phyloP scores from a whole-genome alignment of 225 moss, liverwort and hornwort genomes.

The Physcomitrellopsis africana region DNA sequence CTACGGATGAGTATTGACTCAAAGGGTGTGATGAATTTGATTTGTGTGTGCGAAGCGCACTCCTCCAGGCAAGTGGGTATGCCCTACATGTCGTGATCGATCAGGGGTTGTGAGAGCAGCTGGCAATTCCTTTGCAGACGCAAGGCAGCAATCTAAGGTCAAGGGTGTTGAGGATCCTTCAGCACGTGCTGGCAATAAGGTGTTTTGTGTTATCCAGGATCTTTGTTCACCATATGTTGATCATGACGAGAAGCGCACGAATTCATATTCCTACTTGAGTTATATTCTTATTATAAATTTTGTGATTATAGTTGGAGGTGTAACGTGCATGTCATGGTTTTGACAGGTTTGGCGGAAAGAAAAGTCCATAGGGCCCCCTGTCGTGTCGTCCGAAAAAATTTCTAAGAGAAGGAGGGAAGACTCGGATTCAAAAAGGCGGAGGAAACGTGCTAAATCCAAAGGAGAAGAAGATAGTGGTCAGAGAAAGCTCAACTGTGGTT shows the following conservation, averaged over 20 bases:
- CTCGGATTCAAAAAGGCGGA: constrained; percentile 43
- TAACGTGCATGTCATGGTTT: constrained; percentile 11
- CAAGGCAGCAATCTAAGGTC: constrained; percentile 61
- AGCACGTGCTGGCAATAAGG: constrained; percentile 56
- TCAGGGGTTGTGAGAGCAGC: constrained; percentile 60
- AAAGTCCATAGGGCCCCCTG: constrained; percentile 36
- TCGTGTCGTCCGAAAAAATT: constrained; percentile 45
- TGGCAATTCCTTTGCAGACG: constrained; percentile 52
- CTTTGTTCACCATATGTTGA: background rate
- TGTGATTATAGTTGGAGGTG: constrained; percentile 5
- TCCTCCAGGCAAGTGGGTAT: constrained; percentile 96
- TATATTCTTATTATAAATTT: background rate
- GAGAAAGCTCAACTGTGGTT: constrained; percentile 56
- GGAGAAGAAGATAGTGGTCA: constrained; percentile 43
- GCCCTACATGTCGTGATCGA: constrained; percentile 75
- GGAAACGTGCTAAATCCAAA: constrained; percentile 65
- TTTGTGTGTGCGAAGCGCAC: constrained; percentile 68
- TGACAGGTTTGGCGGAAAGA: constrained; percentile 65
- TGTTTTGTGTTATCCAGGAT: constrained; percentile 13
- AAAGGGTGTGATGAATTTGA: constrained; percentile 20
- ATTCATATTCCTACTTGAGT: background rate
- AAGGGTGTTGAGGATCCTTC: constrained; percentile 57
- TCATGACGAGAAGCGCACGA: background rate
- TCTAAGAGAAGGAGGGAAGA: constrained; percentile 78
- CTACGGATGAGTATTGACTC: background rate